Evolutionary conservation across 2,329 filamentous ascomycete genomes (phyloP).

Genomic region (Epichloe baconii): DNA sequence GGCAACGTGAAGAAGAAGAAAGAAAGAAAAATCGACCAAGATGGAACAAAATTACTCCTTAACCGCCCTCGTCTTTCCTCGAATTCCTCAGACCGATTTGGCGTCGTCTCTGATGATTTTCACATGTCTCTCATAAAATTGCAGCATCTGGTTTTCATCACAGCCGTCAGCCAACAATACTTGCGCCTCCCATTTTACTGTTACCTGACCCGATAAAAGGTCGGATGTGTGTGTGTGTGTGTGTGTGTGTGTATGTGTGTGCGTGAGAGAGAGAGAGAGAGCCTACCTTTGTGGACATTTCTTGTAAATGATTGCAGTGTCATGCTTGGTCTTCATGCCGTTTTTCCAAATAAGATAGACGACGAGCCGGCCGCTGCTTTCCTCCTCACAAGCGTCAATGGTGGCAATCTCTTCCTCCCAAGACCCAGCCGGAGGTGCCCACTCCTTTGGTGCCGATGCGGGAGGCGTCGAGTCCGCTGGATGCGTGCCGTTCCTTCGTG

Average conservation of each 20-base stretch:
- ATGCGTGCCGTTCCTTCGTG: constrained; percentile 35
- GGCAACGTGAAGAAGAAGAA: background rate
- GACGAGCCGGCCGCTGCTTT: constrained; percentile 42
- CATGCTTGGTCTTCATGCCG: constrained; percentile 60
- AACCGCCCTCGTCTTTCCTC: background rate
- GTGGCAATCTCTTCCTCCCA: constrained; percentile 64
- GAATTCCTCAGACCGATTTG: constrained; percentile 6
- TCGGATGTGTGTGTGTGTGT: too few relatives aligned
- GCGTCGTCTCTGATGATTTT: constrained; percentile 33
- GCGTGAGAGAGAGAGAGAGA: background rate
- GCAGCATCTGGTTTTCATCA: constrained; percentile 34
- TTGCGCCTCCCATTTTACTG: background rate
- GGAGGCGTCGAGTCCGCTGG: constrained; percentile 36
- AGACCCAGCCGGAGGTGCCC: constrained; percentile 56
- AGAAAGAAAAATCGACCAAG: background rate
- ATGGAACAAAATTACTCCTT: background rate
- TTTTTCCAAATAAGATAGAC: constrained; percentile 66
- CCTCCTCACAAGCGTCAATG: constrained; percentile 62
- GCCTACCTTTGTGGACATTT: constrained; percentile 63
- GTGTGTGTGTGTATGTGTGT: too few relatives aligned
- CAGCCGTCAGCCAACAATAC: background rate
- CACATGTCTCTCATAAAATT: constrained; percentile 46
- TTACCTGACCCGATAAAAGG: background rate
- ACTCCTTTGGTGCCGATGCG: constrained; percentile 30
- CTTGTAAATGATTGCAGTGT: constrained; percentile 53